Base-by-base conservation (phyloP, 208 protist genomes). In the Angomonas deanei region DNA sequence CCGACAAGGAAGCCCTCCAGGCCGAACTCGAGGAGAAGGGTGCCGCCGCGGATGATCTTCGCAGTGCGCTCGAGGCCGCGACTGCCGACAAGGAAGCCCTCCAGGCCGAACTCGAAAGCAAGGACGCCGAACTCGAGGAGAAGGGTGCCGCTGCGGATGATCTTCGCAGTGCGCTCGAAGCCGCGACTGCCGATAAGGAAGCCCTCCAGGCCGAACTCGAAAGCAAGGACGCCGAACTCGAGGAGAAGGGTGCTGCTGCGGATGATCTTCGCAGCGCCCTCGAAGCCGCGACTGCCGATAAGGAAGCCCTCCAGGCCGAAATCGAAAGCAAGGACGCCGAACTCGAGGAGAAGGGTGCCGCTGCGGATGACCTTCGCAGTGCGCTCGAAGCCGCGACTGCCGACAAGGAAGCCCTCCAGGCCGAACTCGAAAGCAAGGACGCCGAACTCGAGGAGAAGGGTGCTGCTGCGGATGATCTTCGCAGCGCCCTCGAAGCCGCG, bases 401-500 rank as follows among this genome's bases (percentile, higher is more conserved):
- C 23, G 47, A 15, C 8, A 17, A 6, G 10, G 47, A 53, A 26
- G 47, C 5, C 5, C 13, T 28, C 10, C 5, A 53, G 10, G 47
- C 47, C 10, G 5, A 15, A 6, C 13, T 53, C 23, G 47, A 53
- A 26, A 5, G 19, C 10, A 6, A 8, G 10, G 23, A 17, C 47
- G 23, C 47, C 23, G 47, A 53, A 26, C 47, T 53, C 23, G 47
- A 53, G 47, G 47, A 5, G 46, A 70, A 63, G 65, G 49, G 42
- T 58, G 58, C 46, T 31, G 66, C 62, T n/a, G 58, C 39, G 31
- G 66, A 64, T 5, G 49, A 54, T 17, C 58, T 66, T 30, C 48
- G 46, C 50, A 31, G 38, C n/a, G 27, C 64, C 26, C 50, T 72
- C 17, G 67, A 72, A 53, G 24, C 64, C 42, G 59, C 59, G n/a